Percentiles rank a stretch among this genome's conserved stretches.
Conservation (phyloP, 805 yeast genomes). For the Candida golubevii region DNA sequence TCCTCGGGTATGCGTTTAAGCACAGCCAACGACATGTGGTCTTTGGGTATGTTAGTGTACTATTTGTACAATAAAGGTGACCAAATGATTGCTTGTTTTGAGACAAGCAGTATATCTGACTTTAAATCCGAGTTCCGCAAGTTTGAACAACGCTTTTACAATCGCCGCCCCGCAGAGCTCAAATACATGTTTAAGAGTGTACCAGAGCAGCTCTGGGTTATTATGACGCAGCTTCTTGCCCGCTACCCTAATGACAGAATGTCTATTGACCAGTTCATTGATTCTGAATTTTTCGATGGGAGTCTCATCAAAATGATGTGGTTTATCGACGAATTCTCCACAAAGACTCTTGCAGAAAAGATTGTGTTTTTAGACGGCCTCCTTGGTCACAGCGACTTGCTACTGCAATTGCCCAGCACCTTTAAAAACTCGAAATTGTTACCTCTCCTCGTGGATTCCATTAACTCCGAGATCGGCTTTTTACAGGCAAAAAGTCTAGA, state of each 20-base stretch:
- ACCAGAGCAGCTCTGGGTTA: constrained; percentile 51
- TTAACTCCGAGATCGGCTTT: constrained; percentile 37
- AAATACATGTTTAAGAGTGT: constrained; percentile 49
- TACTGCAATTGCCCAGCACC: constrained; percentile 37
- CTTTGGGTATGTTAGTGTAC: constrained; percentile 73
- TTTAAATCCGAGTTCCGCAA: constrained; percentile 53
- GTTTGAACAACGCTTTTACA: constrained; percentile 44
- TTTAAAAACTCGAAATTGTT: constrained; percentile 65
- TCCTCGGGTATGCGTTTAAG: constrained; percentile 44
- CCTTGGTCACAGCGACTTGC: constrained; percentile 24
- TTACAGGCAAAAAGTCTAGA: constrained; percentile 17
- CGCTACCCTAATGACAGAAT: constrained; percentile 55
- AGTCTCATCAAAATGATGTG: constrained; percentile 76
- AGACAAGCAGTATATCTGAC: constrained; percentile 51
- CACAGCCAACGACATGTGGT: constrained; percentile 74
- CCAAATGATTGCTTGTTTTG: constrained; percentile 37
- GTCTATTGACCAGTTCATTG: constrained; percentile 62
- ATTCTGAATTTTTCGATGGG: constrained; percentile 73
- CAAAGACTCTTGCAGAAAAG: constrained; percentile 66
- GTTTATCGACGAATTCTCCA: constrained; percentile 77
- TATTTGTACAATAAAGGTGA: constrained; percentile 60
- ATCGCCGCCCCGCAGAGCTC: constrained; percentile 30
- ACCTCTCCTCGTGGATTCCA: constrained; percentile 56
- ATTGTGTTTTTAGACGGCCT: constrained; percentile 65
- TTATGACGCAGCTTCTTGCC: constrained; percentile 51